These are phyloP conservation scores for Calcarisporium arbuscula DNA, from an alignment of 2,329 filamentous ascomycete genomes.

Conservation along the genomic window DNA sequence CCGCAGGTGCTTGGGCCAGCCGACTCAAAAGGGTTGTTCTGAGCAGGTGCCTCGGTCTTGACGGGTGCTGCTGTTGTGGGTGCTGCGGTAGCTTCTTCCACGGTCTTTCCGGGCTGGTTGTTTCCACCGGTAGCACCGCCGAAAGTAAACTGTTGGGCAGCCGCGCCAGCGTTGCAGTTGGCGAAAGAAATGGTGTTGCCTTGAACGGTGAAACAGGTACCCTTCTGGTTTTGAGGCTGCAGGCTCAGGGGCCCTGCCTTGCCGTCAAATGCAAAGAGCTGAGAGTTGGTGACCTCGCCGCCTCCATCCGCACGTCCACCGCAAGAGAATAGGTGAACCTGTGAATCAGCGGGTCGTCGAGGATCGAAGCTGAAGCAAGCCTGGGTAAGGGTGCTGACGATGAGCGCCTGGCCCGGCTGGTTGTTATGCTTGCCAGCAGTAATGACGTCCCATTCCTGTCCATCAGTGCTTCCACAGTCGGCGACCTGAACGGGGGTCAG, in stretches of 20 bases:
- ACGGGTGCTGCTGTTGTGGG: no score
- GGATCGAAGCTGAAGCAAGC: slow-evolving; percentile 54
- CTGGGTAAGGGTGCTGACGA: slow-evolving; percentile 52
- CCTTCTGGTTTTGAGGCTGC: slow-evolving; percentile 36
- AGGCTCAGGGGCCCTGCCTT: slow-evolving; percentile 35
- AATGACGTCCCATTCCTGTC: slow-evolving; percentile 42
- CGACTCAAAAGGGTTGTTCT: no score
- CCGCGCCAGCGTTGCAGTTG: slow-evolving; percentile 32
- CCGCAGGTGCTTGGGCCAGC: no score
- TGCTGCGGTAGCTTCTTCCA: no score
- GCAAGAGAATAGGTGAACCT: slow-evolving; percentile 52
- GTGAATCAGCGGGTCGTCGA: slow-evolving; percentile 41
- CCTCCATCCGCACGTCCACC: slow-evolving; percentile 50
- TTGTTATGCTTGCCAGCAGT: slow-evolving; percentile 46
- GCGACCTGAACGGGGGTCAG: slow-evolving; percentile 39
- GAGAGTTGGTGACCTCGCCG: slow-evolving; percentile 43
- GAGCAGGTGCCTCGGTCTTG: no score
- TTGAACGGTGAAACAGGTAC: slow-evolving; percentile 41
- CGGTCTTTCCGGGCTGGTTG: slow-evolving; percentile 1
- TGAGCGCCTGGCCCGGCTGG: slow-evolving; percentile 36
- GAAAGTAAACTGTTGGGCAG: slow-evolving; percentile 36
- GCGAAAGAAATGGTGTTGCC: slow-evolving; percentile 37
- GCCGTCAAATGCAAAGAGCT: slow-evolving; percentile 43
- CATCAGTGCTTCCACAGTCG: slow-evolving; percentile 34
- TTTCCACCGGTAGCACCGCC: slow-evolving; percentile 10